These are phyloP conservation scores for Cystobasidium onofrii DNA, from an alignment of 768 basidiomycete genomes.

Conservation along the genomic window DNA sequence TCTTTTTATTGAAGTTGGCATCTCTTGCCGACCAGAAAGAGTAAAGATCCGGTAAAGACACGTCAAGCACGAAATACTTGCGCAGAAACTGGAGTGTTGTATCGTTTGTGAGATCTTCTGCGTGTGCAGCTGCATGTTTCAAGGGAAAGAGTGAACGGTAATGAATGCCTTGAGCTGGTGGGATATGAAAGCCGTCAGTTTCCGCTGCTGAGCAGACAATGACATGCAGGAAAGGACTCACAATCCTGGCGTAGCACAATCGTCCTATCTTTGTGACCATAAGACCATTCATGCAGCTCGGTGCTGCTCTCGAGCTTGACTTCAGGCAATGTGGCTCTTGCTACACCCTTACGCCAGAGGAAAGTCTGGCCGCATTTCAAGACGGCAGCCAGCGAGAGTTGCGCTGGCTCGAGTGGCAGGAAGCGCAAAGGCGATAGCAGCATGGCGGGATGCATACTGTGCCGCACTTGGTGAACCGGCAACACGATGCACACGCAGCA, in stretches of 20 bases:
- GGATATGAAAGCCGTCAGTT: background rate
- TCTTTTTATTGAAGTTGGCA: slow-evolving; percentile 57
- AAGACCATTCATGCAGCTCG: slow-evolving; percentile 61
- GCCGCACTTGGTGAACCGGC: no score
- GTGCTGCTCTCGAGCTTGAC: background rate
- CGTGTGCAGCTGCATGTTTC: slow-evolving; percentile 39
- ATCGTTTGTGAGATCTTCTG: slow-evolving; percentile 49
- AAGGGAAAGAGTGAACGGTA: slow-evolving; percentile 63
- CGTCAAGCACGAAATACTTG: slow-evolving; percentile 81
- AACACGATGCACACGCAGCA: no score
- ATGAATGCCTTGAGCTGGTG: slow-evolving; percentile 31
- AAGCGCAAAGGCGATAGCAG: slow-evolving; percentile 52
- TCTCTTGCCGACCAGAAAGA: slow-evolving; percentile 66
- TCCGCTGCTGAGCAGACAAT: background rate
- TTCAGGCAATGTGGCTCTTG: slow-evolving; percentile 30
- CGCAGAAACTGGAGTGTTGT: slow-evolving; percentile 67
- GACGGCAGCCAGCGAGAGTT: slow-evolving; percentile 69
- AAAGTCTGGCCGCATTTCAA: slow-evolving; percentile 78
- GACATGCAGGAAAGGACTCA: slow-evolving; percentile 28
- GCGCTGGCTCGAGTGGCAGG: slow-evolving; percentile 57
- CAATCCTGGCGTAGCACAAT: slow-evolving; percentile 69
- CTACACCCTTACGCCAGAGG: slow-evolving; percentile 59
- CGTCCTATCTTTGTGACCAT: slow-evolving; percentile 72
- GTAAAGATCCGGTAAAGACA: slow-evolving; percentile 65
- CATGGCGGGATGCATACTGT: background rate